Base-by-base conservation (phyloP, 768 basidiomycete species). In the Boletus eberwhitei region DNA sequence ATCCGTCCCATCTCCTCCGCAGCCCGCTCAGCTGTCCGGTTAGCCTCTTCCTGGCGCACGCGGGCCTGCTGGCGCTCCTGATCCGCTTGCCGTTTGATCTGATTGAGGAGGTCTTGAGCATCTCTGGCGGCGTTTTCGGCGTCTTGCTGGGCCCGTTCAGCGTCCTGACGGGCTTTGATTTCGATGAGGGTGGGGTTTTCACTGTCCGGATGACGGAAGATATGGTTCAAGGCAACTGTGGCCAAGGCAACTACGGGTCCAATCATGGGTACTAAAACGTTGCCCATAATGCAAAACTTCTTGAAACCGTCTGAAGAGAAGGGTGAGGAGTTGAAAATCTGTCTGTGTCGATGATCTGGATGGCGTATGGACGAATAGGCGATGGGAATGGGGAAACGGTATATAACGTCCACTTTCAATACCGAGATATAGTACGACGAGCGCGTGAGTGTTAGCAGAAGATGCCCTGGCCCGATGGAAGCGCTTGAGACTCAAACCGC, bases 121-220 rank as follows among this genome's bases (percentile, higher is more conserved):
- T 39, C 44, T 26, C 9, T 48, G 7, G 34, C 65, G 1, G 45
- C n/a, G 9, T 46, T 11, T 21, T 59, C 58, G 0, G 58, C 60
- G 2, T 35, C 26, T 26, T 13, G 22, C 35, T 34, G 48, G 1
- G 58, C 58, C 19, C 40, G 26, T 32, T 62, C 57, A 6, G 53
- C 59, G 2, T 17, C 11, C 1, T 55, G 38, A 5, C 43, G 64
- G 4, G 44, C 46, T 13, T 49, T 44, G 4, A 64, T 58, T 0
- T 26, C 49, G 3, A 31, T 34, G 8, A 66, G 24, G 4, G 61
- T 52, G 2, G 58, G 64, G 31, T 63, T 65, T 35, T 16, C 19
- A 19, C 16, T 36, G 29, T 48, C 17, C 1, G 64, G 63, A 34
- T 21, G 49, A 40, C 22, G 52, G 5, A 50, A 41, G 12, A 44